These are phyloP conservation scores for Zopfia rhizophila DNA, from an alignment of 2,329 filamentous ascomycete genomes.

Conservation along the genomic window DNA sequence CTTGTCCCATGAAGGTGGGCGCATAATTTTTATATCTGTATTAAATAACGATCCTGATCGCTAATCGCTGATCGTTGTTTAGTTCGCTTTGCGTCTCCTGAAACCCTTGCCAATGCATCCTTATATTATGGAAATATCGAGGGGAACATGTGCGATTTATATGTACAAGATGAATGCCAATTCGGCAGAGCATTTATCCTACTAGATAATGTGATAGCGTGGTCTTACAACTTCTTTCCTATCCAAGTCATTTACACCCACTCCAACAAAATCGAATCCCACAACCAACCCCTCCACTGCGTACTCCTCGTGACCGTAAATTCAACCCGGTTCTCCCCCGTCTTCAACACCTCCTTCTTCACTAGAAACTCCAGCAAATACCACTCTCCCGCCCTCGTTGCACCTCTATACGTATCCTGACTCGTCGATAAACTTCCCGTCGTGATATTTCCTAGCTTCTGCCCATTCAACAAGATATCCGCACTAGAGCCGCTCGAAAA, in stretches of 20 bases:
- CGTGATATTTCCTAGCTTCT: conserved; percentile 55
- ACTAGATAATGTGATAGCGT: too few relatives aligned
- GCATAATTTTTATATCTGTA: too few relatives aligned
- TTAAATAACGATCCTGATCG: too few relatives aligned
- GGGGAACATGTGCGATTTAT: too few relatives aligned
- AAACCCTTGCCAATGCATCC: too few relatives aligned
- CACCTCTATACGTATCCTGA: conserved; percentile 60
- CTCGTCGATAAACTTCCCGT: conserved; percentile 52
- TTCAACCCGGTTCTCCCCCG: conserved; percentile 50
- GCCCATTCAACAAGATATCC: conserved; percentile 55
- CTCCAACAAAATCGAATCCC: conserved; percentile 55
- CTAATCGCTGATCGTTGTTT: too few relatives aligned
- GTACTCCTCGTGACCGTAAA: conserved; percentile 50
- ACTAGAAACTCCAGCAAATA: conserved; percentile 56
- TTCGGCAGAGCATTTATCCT: too few relatives aligned
- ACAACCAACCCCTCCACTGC: conserved; percentile 55
- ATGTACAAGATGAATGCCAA: too few relatives aligned
- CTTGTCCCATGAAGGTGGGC: too few relatives aligned
- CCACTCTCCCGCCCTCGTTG: conserved; percentile 61
- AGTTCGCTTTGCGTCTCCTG: too few relatives aligned
- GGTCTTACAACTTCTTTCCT: too few relatives aligned
- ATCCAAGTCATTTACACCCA: conserved; percentile 40
- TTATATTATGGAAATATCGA: too few relatives aligned
- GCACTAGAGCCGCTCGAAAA: conserved; percentile 56
- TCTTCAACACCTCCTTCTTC: conserved; percentile 36